These are phyloP conservation scores for Eremothecium cymbalariae DNA, from an alignment of 1,139 yeast genomes.

Conservation along the genomic window DNA sequence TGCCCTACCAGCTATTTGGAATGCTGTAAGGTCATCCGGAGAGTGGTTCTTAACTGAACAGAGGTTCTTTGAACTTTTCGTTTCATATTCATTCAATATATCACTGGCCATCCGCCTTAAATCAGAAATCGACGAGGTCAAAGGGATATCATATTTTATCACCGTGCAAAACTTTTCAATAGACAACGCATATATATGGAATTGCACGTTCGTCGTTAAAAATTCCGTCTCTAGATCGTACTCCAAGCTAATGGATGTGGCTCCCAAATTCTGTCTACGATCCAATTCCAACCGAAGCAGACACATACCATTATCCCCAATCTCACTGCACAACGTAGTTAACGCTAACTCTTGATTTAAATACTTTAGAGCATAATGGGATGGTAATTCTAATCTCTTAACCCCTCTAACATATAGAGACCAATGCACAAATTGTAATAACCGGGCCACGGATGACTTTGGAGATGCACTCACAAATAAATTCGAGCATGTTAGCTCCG, in stretches of 20 bases:
- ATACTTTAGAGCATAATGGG: constrained; percentile 1
- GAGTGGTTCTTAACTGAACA: constrained; percentile 19
- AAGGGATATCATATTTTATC: constrained; percentile 11
- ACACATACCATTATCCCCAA: constrained; percentile 12
- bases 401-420: constrained; percentile 5
- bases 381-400: background rate
- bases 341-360: constrained; percentile 9
- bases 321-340: constrained; percentile 12
- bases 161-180: constrained; percentile 15
- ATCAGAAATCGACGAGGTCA: constrained; percentile 14
- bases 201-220: constrained; percentile 13
- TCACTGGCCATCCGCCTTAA: constrained; percentile 15
- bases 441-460: constrained; percentile 17
- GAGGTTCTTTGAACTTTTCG: constrained; percentile 10
- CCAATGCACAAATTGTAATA: constrained; percentile 25
- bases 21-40: constrained; percentile 16
- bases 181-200: constrained; percentile 21
- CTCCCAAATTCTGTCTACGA: constrained; percentile 6
- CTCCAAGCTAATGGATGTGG: constrained; percentile 11
- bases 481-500: constrained; percentile 12
- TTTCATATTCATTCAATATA: constrained; percentile 18
- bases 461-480: constrained; percentile 23
- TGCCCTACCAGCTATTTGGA: constrained; percentile 22
- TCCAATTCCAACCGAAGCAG: constrained; percentile 16
- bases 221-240: constrained; percentile 18